A percentile compares a stretch with the other conserved stretches of the same genome.
Evolutionary conservation across 2,329 filamentous ascomycete genomes (phyloP).

Genomic region (Sclerotinia nivalis): DNA sequence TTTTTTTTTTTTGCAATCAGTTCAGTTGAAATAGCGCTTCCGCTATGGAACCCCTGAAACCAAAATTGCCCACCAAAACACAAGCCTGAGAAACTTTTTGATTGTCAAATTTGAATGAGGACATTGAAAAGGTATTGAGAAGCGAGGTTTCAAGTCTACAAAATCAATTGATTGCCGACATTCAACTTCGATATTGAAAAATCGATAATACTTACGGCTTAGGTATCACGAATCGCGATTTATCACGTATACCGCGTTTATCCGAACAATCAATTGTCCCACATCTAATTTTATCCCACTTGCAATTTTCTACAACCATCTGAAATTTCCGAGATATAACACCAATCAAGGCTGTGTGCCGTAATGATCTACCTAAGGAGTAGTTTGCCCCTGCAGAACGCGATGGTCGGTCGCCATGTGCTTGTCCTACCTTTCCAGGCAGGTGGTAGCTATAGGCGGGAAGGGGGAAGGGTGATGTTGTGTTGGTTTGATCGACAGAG

Average conservation of each 20-base stretch:
- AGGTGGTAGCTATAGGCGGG: not conserved
- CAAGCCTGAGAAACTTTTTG: not conserved
- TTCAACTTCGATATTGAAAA: too few relatives aligned
- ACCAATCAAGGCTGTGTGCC: constrained; percentile 10
- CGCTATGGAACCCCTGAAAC: not conserved
- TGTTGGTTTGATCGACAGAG: constrained; percentile 17
- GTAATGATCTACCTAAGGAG: not conserved
- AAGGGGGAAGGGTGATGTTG: not conserved
- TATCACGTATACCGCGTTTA: too few relatives aligned
- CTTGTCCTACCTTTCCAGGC: not conserved
- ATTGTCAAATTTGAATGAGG: not conserved
- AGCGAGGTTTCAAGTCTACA: too few relatives aligned
- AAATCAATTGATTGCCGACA: too few relatives aligned
- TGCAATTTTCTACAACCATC: not conserved
- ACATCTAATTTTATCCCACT: not conserved
- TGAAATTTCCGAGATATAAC: not conserved
- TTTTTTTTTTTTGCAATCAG: not conserved
- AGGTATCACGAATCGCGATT: too few relatives aligned
- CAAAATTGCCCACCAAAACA: not conserved
- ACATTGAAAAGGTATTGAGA: too few relatives aligned
- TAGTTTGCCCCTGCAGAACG: not conserved
- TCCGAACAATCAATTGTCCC: not conserved
- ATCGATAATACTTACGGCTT: too few relatives aligned
- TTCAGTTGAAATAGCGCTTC: not conserved
- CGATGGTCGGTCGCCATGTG: not conserved